Evolutionary conservation across 2,329 filamentous ascomycete genomes (phyloP), one percentile per base, ranked within the genome.

Genomic region (Monosporascus sp.): DNA sequence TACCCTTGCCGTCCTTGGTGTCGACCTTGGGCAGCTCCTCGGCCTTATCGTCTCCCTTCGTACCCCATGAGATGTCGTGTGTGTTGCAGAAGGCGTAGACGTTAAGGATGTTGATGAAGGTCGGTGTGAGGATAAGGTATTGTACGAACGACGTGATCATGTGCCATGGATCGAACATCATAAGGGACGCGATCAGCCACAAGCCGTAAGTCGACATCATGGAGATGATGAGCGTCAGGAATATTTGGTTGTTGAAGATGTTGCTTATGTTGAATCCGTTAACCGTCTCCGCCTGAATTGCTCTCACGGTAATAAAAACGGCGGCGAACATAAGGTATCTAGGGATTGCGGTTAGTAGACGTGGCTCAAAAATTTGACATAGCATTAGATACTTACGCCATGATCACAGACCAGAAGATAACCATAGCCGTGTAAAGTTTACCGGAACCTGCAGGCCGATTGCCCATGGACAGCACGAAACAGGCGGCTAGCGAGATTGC

Each of bases 31-130:
- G 90, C 50, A 97, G 82, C 67, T 93, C 92, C 63, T 96, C 91
- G 7, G 93, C 81, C 72, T 96, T 97, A 74, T 97, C 93, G 69
- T 97, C 94, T 64, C 94, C 94, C 73, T 97, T 99, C 43, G 94
- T 99, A 66, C 92, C 92, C 92, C 92, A 97, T 3, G 92, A 95
- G 60, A 97, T 94, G 67, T 97, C 92, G 79, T 97, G 92, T 25
- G 92, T 96, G 74, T 97, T 97, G 75, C 92, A 97, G 74, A 99
- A 99, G 56, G 93, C 93, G 73, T 97, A 99, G 53, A 99, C 94
- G 77, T 97, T 99, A 65, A 99, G 85, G 54, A 97, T 92, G 73
- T 97, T 99, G 76, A 95, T 95, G 74, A 96, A 99, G 0, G 92
- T 96, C 0, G 94, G 94, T 0, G 92, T 96, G 54, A 99, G 81